Conservation (phyloP, 192 early-diverging fungal species). For the Backusella mclennaniae region DNA sequence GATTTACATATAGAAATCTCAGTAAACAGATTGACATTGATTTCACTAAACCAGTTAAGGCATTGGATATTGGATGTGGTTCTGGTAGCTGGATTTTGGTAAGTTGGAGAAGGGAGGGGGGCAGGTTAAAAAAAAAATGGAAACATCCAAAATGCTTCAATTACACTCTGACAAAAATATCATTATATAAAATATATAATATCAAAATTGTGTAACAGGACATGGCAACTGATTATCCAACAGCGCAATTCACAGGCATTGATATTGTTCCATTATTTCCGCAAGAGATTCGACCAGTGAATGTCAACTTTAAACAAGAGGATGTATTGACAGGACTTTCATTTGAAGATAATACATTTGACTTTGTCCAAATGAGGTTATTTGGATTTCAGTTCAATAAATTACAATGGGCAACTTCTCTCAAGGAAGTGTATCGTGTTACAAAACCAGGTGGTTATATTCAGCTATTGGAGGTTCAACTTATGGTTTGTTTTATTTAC, state of each 20-base stretch:
- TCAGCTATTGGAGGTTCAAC: conserved; percentile 29
- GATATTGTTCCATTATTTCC: conserved; percentile 18
- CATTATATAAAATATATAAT: conserved; percentile 6
- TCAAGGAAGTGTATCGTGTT: conserved; percentile 27
- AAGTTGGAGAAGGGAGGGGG: neutral
- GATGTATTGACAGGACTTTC: conserved; percentile 21
- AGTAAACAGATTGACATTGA: conserved; percentile 4
- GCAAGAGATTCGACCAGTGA: conserved; percentile 20
- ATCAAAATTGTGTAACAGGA: conserved; percentile 6
- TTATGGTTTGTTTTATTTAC: conserved; percentile 19
- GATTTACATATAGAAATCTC: conserved; percentile 17
- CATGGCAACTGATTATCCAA: conserved; percentile 7
- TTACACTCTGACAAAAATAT: neutral
- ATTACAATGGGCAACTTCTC: conserved; percentile 12
- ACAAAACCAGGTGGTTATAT: conserved; percentile 27
- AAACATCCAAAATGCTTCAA: neutral
- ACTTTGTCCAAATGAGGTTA: conserved; percentile 31
- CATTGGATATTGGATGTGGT: conserved; percentile 27
- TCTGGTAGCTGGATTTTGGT: conserved; percentile 29
- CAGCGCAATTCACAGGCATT: conserved; percentile 10
- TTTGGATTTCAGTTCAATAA: conserved; percentile 15
- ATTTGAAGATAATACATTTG: conserved; percentile 28
- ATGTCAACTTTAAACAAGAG: conserved; percentile 19
- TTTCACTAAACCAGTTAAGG: conserved; percentile 4
- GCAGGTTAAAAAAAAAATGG: conserved; percentile 6